Conservation (phyloP, 805 yeast species). For the Nakazawaea sp. region DNA sequence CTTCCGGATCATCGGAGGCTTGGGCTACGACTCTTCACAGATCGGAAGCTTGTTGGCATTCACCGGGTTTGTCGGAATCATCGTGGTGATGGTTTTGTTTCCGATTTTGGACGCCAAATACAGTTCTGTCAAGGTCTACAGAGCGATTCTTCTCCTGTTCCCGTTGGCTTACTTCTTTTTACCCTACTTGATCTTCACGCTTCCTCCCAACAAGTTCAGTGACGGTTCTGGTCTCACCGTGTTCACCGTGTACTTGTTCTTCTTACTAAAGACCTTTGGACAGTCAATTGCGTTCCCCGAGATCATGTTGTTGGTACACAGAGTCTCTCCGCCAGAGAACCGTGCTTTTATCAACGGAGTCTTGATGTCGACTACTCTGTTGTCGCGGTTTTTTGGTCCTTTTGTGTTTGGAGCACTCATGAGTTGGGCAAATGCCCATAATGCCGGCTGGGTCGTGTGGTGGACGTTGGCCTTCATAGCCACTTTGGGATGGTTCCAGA, state of each 20-base stretch:
- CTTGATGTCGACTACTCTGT: slow-evolving; percentile 43
- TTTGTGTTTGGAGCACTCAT: slow-evolving; percentile 40
- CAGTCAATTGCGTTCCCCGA: slow-evolving; percentile 46
- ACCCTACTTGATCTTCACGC: slow-evolving; percentile 42
- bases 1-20: slow-evolving; percentile 42
- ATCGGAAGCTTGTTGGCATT: slow-evolving; percentile 45
- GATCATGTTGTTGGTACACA: slow-evolving; percentile 44
- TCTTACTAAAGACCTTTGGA: slow-evolving; percentile 22
- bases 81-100: slow-evolving; percentile 40
- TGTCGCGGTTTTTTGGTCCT: slow-evolving; percentile 54
- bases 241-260: slow-evolving; percentile 20
- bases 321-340: slow-evolving; percentile 44
- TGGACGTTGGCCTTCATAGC: slow-evolving; percentile 11
- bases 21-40: slow-evolving; percentile 36
- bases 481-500: slow-evolving; percentile 2
- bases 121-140: slow-evolving; percentile 37
- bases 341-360: slow-evolving; percentile 56
- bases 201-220: slow-evolving; percentile 11
- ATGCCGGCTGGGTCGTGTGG: slow-evolving; percentile 12
- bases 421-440: slow-evolving; percentile 10
- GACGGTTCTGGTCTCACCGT: too few species aligned
- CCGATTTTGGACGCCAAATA: slow-evolving; percentile 44
- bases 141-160: slow-evolving; percentile 30
- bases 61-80: slow-evolving; percentile 47
- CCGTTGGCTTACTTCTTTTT: slow-evolving; percentile 40